Percentiles rank a stretch among this genome's conserved stretches.
Conservation (phyloP, 805 yeast genomes). For the Saccharomycopsis sp. region DNA sequence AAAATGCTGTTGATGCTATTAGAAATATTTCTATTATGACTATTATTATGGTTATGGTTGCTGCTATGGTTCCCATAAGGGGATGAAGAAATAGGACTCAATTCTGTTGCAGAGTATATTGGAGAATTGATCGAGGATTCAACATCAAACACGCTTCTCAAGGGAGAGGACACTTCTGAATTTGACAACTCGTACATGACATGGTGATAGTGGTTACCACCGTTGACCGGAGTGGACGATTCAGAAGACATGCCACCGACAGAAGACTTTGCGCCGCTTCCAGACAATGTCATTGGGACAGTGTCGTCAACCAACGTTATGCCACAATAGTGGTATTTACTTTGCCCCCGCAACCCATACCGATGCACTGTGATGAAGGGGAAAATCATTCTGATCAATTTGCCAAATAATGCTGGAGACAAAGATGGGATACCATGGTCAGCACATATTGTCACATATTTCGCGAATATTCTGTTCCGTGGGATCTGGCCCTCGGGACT, state of each 20-base stretch:
- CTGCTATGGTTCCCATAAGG: background rate
- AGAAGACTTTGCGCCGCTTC: conserved; percentile 2
- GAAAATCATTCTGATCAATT: conserved; percentile 50
- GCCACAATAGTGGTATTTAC: conserved; percentile 78
- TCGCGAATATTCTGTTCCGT: conserved; percentile 58
- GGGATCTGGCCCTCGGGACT: conserved; percentile 48
- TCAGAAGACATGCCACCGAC: too few species aligned
- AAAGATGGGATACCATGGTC: conserved; percentile 47
- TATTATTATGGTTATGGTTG: background rate
- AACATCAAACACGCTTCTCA: conserved; percentile 11
- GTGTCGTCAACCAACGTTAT: conserved; percentile 35
- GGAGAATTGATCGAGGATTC: conserved; percentile 11
- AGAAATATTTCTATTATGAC: too few species aligned
- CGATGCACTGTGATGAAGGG: conserved; percentile 65
- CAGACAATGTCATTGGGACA: background rate
- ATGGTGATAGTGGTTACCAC: background rate
- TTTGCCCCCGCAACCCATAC: conserved; percentile 69
- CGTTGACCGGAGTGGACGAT: conserved; percentile 5
- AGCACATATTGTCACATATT: conserved; percentile 50
- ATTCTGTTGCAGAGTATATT: conserved; percentile 11
- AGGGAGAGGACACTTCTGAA: conserved; percentile 17
- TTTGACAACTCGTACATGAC: conserved; percentile 2
- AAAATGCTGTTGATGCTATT: too few species aligned
- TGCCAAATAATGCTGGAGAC: conserved; percentile 73
- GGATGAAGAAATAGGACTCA: conserved; percentile 11